Evolutionary conservation across 306 rosid genomes (phyloP), one percentile per base, ranked within the genome.

Genomic region (Medicago ruthenica): DNA sequence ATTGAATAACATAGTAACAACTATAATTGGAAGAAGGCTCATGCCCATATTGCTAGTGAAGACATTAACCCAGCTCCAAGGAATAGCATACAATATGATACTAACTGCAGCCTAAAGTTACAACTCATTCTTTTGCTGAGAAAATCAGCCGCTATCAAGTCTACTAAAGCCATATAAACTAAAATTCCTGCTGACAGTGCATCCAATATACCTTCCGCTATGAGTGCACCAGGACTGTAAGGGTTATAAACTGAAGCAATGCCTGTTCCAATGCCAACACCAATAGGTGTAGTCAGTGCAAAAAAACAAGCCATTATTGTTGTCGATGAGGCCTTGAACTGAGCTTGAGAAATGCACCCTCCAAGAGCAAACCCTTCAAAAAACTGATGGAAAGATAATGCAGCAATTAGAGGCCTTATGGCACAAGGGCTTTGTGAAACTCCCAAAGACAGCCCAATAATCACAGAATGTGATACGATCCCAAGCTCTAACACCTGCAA

Each of bases 351-450:
- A 36, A 96, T 92, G 86, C 98, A 96, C 9, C 99, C 99, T 80
- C 99, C 99, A 1, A 96, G 91, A 27, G 98, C 99, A 54, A 96
- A 96, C n/a, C 99, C 99, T 86, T 96, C 99, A 70, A 96, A 96
- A 82, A 96, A 96, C 47, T 96, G 99, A 63, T 96, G 99, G 77
- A 96, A 96, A 0, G 99, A 96, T 8, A 92, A 40, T 12, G 98
- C 99, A 0, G 92, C 98, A 17, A 96, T 91, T 10, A 96, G 76
- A 22, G 99, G 97, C 73, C 97, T 87, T 76, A 92, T 90, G 13
- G 93, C 85, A 58, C 98, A 96, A 4, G 99, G 97, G 68, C 98
- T 96, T 15, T 89, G 92, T 6, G 99, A 96, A 18, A 92, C 98
- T 78, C 99, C 99, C 0, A 96, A 77, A 3, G 98, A 96, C 3